A percentile compares a stretch with the other conserved stretches of the same genome.
Conservation (phyloP, 2,329 filamentous ascomycete species). For the Diaporthe sp. region DNA sequence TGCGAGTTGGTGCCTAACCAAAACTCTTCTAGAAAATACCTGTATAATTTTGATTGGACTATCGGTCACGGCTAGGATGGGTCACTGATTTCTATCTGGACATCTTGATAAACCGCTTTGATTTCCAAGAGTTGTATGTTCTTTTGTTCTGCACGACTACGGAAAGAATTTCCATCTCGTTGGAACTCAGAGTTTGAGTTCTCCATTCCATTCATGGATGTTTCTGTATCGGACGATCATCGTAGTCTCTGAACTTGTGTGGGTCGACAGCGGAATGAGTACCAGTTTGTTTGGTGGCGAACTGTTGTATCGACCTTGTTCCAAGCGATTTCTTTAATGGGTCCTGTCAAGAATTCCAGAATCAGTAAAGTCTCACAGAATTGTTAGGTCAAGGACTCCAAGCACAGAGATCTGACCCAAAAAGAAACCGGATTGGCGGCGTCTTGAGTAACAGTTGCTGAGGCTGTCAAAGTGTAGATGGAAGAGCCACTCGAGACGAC, state of each 20-base stretch:
- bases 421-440: background rate
- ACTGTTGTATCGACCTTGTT: background rate
- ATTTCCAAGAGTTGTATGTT: background rate
- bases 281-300: background rate
- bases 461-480: background rate
- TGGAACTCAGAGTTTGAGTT: background rate
- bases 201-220: background rate
- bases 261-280: background rate
- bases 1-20: too few species aligned
- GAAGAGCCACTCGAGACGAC: background rate
- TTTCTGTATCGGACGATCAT: background rate
- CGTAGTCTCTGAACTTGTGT: background rate
- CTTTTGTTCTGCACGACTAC: background rate
- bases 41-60: too few species aligned
- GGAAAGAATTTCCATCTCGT: background rate
- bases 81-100: background rate
- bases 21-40: too few species aligned
- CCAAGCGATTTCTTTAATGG: background rate
- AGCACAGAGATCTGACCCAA: background rate
- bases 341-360: background rate
- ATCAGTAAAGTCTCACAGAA: background rate
- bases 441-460: background rate
- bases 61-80: too few species aligned
- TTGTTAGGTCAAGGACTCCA: background rate
- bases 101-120: background rate